Evolutionary conservation across 2,329 filamentous ascomycete genomes (phyloP), one percentile per base, ranked within the genome.

Genomic region (Ophiobolus disseminans): DNA sequence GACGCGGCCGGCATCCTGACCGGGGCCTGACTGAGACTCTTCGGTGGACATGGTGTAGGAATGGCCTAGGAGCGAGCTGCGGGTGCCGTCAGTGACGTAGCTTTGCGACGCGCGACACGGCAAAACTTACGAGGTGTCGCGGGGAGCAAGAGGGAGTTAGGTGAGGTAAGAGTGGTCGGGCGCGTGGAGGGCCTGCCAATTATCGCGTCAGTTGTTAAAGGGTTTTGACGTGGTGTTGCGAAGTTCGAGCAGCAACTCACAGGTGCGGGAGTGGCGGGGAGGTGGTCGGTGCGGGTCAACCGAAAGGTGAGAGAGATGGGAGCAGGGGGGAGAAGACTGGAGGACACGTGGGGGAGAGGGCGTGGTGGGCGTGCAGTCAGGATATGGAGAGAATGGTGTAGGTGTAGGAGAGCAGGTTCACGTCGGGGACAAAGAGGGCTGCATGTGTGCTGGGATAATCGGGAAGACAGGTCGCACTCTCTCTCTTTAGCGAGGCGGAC

Each of bases 31-130:
- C 48, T 70, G 66, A 39, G 63, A 50, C 39, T 76, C 74, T 57
- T 75, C 75, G 57, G 71, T 59, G 59, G 74, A 76, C 74, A 76
- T 76, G 63, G 48, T 74, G 64, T 67, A 68, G 57, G 56, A 65
- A 70, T 69, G 68, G 56, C 52, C 53, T 62, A 48, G 52, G 53
- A 62, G 56, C 44, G 59, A 53, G 61, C 64, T 68, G 60, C 40
- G 30, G 30, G 31, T 31, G 28, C 32, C 40, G 65, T 69, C 34
- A 72, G 68, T 68, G 58, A 64, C 59, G 60, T 63, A 58, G 38
- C 42, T 48, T 45, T 43, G 55, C 48, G 54, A 48, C 52, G 52
- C 43, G 55, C 50, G 4, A 9, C 10, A 42, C 48, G 39, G 44
- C 46, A 40, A 50, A 30, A 62, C 60, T 48, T 53, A 66, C 61